These are phyloP conservation scores for Nigrospora sphaerica DNA, from an alignment of 2,329 filamentous ascomycete species.

Conservation along the genomic window DNA sequence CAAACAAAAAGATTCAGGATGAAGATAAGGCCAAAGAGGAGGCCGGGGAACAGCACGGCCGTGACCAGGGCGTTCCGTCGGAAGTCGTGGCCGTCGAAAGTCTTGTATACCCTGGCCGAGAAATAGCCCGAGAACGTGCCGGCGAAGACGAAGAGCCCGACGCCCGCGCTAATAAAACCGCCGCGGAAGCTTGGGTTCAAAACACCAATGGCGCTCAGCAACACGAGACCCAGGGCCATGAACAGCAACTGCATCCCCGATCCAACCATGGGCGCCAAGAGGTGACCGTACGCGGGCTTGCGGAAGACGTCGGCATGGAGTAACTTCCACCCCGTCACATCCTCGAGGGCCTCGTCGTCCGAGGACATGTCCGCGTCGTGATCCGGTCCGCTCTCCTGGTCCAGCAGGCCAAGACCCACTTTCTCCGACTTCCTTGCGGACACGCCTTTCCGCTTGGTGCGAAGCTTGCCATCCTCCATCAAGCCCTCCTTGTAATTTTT, in stretches of 20 bases:
- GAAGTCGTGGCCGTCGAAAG: conserved; percentile 70
- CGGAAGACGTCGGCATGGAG: conserved; percentile 86
- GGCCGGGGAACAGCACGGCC: conserved; percentile 69
- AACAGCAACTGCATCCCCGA: conserved; percentile 84
- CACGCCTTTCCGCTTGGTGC: conserved; percentile 40
- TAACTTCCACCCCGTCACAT: conserved; percentile 82
- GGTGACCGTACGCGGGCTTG: conserved; percentile 58
- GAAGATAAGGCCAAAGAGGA: conserved; percentile 69
- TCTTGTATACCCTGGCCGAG: conserved; percentile 75
- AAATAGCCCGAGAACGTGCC: conserved; percentile 84
- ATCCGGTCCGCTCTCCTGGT: conserved; percentile 46
- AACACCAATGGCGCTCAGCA: conserved; percentile 68
- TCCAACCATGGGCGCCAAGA: conserved; percentile 74
- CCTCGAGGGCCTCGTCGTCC: conserved; percentile 69
- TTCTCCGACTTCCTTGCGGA: conserved; percentile 42
- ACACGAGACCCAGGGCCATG: conserved; percentile 66
- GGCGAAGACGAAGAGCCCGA: conserved; percentile 77
- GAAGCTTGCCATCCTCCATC: conserved; percentile 59
- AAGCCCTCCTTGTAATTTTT: conserved; percentile 62
- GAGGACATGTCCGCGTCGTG: conserved; percentile 50
- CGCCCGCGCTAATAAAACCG: conserved; percentile 77
- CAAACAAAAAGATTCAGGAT: conserved; percentile 84
- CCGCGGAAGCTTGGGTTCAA: conserved; percentile 86
- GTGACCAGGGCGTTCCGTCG: conserved; percentile 71
- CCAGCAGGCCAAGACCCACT: conserved; percentile 47